Base-by-base conservation (phyloP, 75 land plant genomes). In the Cupressus sempervirens region DNA sequence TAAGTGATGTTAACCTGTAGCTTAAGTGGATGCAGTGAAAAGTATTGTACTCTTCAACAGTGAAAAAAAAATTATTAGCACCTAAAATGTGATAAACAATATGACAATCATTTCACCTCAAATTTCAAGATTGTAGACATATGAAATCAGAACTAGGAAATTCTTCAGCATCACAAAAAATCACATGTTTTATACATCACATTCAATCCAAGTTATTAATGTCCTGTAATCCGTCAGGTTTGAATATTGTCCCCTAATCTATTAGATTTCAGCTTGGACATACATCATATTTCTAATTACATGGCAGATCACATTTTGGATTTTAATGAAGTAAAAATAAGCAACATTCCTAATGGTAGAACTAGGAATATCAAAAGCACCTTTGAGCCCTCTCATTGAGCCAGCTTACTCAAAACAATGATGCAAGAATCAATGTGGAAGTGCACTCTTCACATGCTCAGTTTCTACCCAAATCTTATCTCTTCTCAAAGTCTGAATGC, bases 161-260 rank as follows among this genome's bases (percentile, higher is more conserved):
- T 79, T 11, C 81, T 10, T 79, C 13, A 79, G 29, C 52, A 43
- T 45, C 45, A n/a, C n/a, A 79, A 26, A 79, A n/a, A 43, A 45
- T 50, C 50, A 79, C 26, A 43, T 79, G 52, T 79, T 79, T 79
- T 18, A 79, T 79, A 79, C 81, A 45, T 45, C 30, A 79, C 81
- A 79, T n/a, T 79, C 26, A 79, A n/a, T 79, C 46, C 81, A 43
- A 79, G 81, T 41, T 41, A 79, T 41, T 79, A 45, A 41, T 26
- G 81, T 45, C 30, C 81, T 45, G 29, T 11, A 38, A 76, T 76
- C 74, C 74, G 12, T 34, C 45, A 79, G 81, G 15, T 45, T 79
- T 79, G 45, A 26, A 79, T 43, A 23, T 45, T 38, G 43, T 26
- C 15, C 81, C 0, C 12, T 41, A 18, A 76, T 76, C 74, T 35